Evolutionary conservation across 192 early-diverging fungal genomes (phyloP).

Genomic region (Gamsiella multidivaricata): DNA sequence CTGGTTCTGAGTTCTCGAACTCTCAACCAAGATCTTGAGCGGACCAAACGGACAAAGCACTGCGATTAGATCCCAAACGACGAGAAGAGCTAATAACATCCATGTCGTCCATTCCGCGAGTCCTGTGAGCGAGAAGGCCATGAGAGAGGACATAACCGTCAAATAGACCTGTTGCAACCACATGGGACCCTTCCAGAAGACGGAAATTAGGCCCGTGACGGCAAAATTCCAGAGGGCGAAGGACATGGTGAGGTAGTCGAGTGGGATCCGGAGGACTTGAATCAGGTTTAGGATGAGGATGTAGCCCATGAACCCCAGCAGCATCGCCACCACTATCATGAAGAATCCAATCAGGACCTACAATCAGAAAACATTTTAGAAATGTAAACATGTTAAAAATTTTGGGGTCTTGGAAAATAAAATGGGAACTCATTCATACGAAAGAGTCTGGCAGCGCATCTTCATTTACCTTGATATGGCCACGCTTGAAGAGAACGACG

Average conservation of each 20-base stretch:
- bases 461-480: slow-evolving; percentile 74
- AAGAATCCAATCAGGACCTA: slow-evolving; percentile 81
- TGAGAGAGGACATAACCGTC: slow-evolving; percentile 81
- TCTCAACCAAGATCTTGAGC: slow-evolving; percentile 82
- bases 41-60: slow-evolving; percentile 93
- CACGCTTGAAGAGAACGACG: slow-evolving; percentile 78
- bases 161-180: slow-evolving; percentile 82
- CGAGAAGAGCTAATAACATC: slow-evolving; percentile 82
- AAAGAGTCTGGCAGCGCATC: background rate
- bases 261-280: slow-evolving; percentile 65
- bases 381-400: too few species aligned
- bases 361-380: background rate
- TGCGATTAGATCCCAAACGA: slow-evolving; percentile 89
- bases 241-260: slow-evolving; percentile 79
- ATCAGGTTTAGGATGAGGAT: slow-evolving; percentile 62
- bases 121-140: slow-evolving; percentile 82
- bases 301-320: slow-evolving; percentile 85
- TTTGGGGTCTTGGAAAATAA: too few species aligned
- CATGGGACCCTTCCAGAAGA: slow-evolving; percentile 88
- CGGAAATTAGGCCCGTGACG: slow-evolving; percentile 72
- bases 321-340: slow-evolving; percentile 72
- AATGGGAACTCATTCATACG: too few species aligned
- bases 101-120: slow-evolving; percentile 82
- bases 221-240: slow-evolving; percentile 87
- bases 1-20: slow-evolving; percentile 73